These are phyloP conservation scores for Dioscorea alata DNA, from an alignment of 106 monocot genomes.

Conservation along the genomic window DNA sequence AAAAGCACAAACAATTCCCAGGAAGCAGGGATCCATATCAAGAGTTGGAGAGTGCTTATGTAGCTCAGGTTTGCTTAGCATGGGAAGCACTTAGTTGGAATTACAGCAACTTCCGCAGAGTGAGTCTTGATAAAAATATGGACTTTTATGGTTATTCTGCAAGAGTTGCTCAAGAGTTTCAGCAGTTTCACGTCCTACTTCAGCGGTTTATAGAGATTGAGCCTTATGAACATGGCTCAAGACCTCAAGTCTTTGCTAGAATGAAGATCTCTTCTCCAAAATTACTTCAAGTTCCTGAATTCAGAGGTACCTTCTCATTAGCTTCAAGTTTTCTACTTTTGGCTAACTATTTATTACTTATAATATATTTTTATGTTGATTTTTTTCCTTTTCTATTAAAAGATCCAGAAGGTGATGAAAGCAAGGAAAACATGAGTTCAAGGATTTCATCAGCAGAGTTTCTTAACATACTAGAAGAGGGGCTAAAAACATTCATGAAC, in stretches of 20 bases:
- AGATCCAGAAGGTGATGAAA: conserved; percentile 39
- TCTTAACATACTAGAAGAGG: conserved; percentile 48
- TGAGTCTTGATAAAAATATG: not conserved
- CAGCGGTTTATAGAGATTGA: conserved; percentile 91
- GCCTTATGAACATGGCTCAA: conserved; percentile 66
- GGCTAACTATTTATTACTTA: not conserved
- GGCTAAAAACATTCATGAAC: conserved; percentile 71
- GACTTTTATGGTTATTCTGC: conserved; percentile 41
- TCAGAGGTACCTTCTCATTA: conserved; percentile 32
- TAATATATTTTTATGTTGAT: not conserved
- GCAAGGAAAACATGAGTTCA: conserved; percentile 25
- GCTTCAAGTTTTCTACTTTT: not conserved
- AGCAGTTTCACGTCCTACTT: conserved; percentile 84
- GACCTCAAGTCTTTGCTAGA: conserved; percentile 75
- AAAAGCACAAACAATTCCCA: conserved; percentile 12
- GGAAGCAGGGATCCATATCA: conserved; percentile 37
- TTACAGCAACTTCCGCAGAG: conserved; percentile 42
- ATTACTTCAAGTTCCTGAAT: conserved; percentile 87
- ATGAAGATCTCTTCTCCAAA: conserved; percentile 55
- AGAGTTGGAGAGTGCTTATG: conserved; percentile 82
- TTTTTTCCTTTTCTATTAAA: not conserved
- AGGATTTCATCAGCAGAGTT: conserved; percentile 50
- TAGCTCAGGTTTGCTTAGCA: conserved; percentile 83
- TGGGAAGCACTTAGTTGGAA: conserved; percentile 98
- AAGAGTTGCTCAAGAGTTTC: conserved; percentile 70